A percentile compares a stretch with the other conserved stretches of the same genome.
These are phyloP conservation scores for Camellia granthamiana DNA, from an alignment of 148 eudicot species.

Conservation along the genomic window DNA sequence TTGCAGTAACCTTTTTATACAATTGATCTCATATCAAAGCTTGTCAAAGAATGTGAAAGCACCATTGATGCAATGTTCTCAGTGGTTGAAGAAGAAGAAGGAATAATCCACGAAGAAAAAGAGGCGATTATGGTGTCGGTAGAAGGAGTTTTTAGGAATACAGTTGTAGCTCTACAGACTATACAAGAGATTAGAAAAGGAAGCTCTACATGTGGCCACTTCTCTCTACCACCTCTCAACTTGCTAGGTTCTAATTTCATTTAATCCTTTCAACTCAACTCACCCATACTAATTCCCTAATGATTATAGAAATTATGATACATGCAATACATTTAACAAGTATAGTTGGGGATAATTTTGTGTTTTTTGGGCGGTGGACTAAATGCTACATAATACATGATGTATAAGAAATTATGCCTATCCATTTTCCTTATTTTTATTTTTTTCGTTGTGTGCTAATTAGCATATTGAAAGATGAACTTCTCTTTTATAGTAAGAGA, in stretches of 20 bases:
- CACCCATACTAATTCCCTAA: slow-evolving; percentile 40
- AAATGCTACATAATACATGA: background rate
- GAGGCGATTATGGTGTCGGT: slow-evolving; percentile 30
- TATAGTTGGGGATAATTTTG: background rate
- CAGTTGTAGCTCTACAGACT: slow-evolving; percentile 64
- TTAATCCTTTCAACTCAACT: slow-evolving; percentile 29
- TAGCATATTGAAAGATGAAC: too few relatives aligned
- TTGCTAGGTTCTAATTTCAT: slow-evolving; percentile 41
- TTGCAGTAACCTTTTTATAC: slow-evolving; percentile 73
- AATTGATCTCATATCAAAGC: slow-evolving; percentile 64
- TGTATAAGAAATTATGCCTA: background rate
- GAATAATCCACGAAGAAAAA: background rate
- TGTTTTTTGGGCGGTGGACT: too few relatives aligned
- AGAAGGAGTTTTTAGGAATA: slow-evolving; percentile 59
- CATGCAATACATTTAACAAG: background rate
- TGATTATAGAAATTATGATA: background rate
- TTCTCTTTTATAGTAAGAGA: background rate
- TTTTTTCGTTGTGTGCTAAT: too few relatives aligned
- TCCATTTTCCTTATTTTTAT: too few relatives aligned
- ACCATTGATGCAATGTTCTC: slow-evolving; percentile 52
- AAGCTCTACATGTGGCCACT: slow-evolving; percentile 58
- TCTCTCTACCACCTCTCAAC: slow-evolving; percentile 62
- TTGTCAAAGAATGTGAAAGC: slow-evolving; percentile 59
- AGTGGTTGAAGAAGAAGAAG: background rate
- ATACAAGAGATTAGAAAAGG: slow-evolving; percentile 71